Percentiles rank a stretch among this genome's conserved stretches.
These are phyloP conservation scores for Nepenthes alata DNA, from an alignment of 179 eudicot species.

Conservation along the genomic window DNA sequence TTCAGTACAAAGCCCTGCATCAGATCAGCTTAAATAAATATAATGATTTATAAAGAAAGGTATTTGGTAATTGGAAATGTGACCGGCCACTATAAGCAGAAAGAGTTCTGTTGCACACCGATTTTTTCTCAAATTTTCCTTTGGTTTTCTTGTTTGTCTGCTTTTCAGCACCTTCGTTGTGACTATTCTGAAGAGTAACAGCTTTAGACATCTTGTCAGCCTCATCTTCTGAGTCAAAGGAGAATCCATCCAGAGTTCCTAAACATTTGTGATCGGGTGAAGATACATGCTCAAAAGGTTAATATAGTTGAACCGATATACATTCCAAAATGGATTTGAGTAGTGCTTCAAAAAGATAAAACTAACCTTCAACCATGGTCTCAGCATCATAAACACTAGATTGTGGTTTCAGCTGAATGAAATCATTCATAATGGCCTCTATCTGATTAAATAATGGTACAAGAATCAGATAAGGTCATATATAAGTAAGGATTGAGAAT, in stretches of 20 bases:
- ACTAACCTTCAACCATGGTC: constrained; percentile 95
- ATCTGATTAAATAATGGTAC: constrained; percentile 32
- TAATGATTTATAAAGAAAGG: not conserved
- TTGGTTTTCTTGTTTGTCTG: constrained; percentile 38
- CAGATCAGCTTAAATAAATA: not conserved
- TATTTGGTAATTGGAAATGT: not conserved
- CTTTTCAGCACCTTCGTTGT: constrained; percentile 48
- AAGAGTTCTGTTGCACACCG: constrained; percentile 11
- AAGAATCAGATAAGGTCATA: constrained; percentile 4
- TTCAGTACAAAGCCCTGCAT: constrained; percentile 47
- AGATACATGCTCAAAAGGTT: not conserved
- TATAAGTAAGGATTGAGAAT: not conserved
- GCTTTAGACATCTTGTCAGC: constrained; percentile 53
- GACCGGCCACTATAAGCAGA: not conserved
- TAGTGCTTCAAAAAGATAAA: constrained; percentile 2
- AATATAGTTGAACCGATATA: not conserved
- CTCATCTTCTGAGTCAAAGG: constrained; percentile 91
- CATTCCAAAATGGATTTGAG: not conserved
- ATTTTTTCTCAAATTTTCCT: constrained; percentile 43
- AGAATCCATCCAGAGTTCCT: constrained; percentile 93
- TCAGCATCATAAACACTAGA: constrained; percentile 91
- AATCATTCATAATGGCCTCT: constrained; percentile 94
- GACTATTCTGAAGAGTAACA: constrained; percentile 26
- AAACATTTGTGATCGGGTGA: constrained; percentile 3
- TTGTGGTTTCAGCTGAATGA: constrained; percentile 79